Evolutionary conservation across 1,284 basidiomycete species (phyloP), one percentile per base, ranked within the genome.

Genomic region (Rhizoctonia solani): DNA sequence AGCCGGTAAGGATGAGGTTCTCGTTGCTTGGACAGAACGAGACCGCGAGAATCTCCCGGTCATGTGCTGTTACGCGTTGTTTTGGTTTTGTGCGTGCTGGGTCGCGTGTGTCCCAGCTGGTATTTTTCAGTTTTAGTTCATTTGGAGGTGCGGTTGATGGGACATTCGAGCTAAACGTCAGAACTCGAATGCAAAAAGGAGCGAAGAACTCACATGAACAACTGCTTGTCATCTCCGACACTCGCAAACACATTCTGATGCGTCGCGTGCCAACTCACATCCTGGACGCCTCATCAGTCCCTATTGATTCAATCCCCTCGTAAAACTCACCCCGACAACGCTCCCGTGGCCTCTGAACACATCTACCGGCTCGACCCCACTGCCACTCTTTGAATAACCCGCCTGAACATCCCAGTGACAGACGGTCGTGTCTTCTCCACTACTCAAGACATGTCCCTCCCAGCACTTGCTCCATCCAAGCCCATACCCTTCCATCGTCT

Each of bases 171-270:
- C n/a, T n/a, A n/a, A n/a, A n/a, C n/a, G n/a, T n/a, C n/a, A n/a
- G n/a, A n/a, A n/a, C n/a, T n/a, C n/a, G n/a, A n/a, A n/a, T n/a
- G n/a, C n/a, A n/a, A n/a, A n/a, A n/a, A n/a, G n/a, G n/a, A n/a
- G 19, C 8, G 29, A 27, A 25, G 72, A 74, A 74, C 86, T 72
- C 74, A 97, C 93, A 98, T 83, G 81, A 98, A 87, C 70, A 99
- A 83, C 82, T 92, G 87, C 74, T 90, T 91, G 77, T 99, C 96
- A 73, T 99, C 96, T 32, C 95, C 94, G n/a, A 98, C 96, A 71
- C 94, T 97, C 1, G 90, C 95, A 74, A 99, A 95, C 53, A 95
- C 80, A 72, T 89, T 87, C 68, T 95, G 93, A 75, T 91, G 83
- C 21, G 85, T 86, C 11, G 88, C 81, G 78, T 97, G 92, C 96